Base-by-base conservation (phyloP, 164 flowering plant genomes). In the Magnolia kwangsiensis region DNA sequence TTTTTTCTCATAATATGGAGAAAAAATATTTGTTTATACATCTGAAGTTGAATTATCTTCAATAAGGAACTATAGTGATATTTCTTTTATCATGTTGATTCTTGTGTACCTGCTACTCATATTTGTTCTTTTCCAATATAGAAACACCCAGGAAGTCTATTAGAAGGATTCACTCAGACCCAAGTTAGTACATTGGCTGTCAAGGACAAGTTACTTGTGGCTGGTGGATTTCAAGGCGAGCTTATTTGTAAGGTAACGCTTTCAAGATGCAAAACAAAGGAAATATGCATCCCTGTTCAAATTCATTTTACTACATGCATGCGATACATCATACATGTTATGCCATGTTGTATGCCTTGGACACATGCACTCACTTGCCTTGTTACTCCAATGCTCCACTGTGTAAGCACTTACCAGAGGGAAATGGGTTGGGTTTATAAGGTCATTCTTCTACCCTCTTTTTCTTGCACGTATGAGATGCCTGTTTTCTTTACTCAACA, bases 171-270 rank as follows among this genome's bases (percentile, higher is more conserved):
- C 74, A 84, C 88, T 1, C 89, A 85, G 74, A 88, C 90, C 50
- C 97, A 90, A 78, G 85, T 90, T 24, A 92, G 97, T 80, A 88
- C 94, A 23, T 78, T 92, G 67, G 93, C 93, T 4, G 93, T 92
- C 51, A 87, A 87, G 85, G 86, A 89, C 59, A 84, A 86, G 65
- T 80, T 88, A 64, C 75, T 92, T 58, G 90, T 92, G 27, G 93
- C 93, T 21, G 97, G 97, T n/a, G 97, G 97, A n/a, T 92, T 92
- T 73, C 93, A 90, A 76, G 97, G 97, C 78, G 97, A 92, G 79
- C 83, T 92, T 77, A 80, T 84, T 71, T 92, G 97, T 76, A 92
- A 92, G 92, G 97, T 92, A 65, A 72, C 77, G 10, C 29, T 76
- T 58, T 59, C 19, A 3, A 55, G 61, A 10, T 55, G 61, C 61